Evolutionary conservation across 2,329 filamentous ascomycete species (phyloP).

Genomic region (Fusarium circinatum): DNA sequence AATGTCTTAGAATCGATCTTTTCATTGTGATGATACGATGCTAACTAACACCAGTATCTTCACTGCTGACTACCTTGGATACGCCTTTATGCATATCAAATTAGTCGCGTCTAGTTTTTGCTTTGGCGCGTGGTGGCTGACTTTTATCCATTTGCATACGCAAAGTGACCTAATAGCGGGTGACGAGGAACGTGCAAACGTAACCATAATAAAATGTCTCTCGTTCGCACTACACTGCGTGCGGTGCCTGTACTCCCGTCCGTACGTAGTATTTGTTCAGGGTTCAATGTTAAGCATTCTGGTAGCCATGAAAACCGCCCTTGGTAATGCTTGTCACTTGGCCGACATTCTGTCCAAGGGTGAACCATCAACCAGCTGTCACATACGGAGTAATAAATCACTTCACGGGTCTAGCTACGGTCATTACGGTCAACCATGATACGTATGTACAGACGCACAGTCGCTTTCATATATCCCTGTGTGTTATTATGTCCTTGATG

Average conservation of each 20-base stretch:
- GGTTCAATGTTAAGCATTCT: neutral
- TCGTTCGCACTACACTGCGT: neutral
- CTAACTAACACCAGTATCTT: neutral
- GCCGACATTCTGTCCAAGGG: neutral
- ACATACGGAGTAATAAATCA: neutral
- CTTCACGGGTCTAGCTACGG: neutral
- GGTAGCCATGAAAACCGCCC: neutral
- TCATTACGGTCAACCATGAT: conserved; percentile 9
- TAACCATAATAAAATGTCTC: conserved; percentile 8
- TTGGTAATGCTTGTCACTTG: neutral
- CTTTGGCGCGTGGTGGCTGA: conserved; percentile 22
- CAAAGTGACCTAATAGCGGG: conserved; percentile 9
- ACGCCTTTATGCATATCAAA: conserved; percentile 1
- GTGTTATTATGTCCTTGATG: neutral
- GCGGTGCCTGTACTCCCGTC: neutral
- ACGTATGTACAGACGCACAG: neutral
- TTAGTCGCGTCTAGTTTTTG: conserved; percentile 10
- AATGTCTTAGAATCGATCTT: neutral
- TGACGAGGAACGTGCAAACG: conserved; percentile 1
- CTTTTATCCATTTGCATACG: conserved; percentile 2
- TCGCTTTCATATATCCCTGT: neutral
- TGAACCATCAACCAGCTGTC: neutral
- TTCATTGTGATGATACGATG: neutral
- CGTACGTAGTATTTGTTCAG: neutral
- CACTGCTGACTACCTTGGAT: neutral